Evolutionary conservation across 2,329 filamentous ascomycete genomes (phyloP).

Genomic region (Ophiosphaerella korrae): DNA sequence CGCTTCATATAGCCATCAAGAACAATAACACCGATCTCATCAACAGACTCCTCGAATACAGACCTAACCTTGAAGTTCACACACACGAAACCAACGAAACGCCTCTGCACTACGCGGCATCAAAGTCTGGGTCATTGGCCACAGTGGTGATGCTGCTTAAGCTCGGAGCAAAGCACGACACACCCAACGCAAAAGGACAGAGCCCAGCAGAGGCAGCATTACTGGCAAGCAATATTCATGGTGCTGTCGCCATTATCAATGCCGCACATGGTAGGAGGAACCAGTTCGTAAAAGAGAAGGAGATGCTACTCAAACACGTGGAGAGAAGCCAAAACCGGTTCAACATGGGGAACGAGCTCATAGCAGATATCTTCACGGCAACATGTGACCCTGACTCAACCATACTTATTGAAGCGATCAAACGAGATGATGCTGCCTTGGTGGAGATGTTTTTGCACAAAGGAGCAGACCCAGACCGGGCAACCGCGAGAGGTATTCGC

Average conservation of each 20-base stretch:
- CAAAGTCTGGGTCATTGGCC: slow-evolving; percentile 27
- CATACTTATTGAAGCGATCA: slow-evolving; percentile 40
- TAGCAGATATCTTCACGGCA: slow-evolving; percentile 40
- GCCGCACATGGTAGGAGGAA: slow-evolving; percentile 31
- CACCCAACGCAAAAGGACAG: slow-evolving; percentile 19
- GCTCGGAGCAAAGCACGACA: slow-evolving; percentile 33
- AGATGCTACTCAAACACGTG: slow-evolving; percentile 37
- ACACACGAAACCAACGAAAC: slow-evolving; percentile 35
- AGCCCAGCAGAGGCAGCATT: slow-evolving; percentile 38
- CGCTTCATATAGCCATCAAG: slow-evolving; percentile 40
- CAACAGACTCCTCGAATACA: slow-evolving; percentile 28
- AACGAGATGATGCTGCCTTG: slow-evolving; percentile 30
- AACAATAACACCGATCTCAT: slow-evolving; percentile 29
- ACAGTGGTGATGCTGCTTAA: slow-evolving; percentile 32
- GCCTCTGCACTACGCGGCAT: slow-evolving; percentile 40
- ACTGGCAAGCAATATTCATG: slow-evolving; percentile 32
- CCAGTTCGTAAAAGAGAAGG: slow-evolving; percentile 38
- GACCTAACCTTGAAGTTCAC: slow-evolving; percentile 26
- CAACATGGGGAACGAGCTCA: slow-evolving; percentile 39
- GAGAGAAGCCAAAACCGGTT: slow-evolving; percentile 31
- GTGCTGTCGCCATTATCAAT: slow-evolving; percentile 39
- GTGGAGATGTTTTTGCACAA: slow-evolving; percentile 39
- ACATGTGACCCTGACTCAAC: slow-evolving; percentile 41
- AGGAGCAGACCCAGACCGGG: slow-evolving; percentile 36
- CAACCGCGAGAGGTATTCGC: slow-evolving; percentile 23